Conservation (phyloP, 2,329 filamentous ascomycete species). For the Drechmeria coniospora region DNA sequence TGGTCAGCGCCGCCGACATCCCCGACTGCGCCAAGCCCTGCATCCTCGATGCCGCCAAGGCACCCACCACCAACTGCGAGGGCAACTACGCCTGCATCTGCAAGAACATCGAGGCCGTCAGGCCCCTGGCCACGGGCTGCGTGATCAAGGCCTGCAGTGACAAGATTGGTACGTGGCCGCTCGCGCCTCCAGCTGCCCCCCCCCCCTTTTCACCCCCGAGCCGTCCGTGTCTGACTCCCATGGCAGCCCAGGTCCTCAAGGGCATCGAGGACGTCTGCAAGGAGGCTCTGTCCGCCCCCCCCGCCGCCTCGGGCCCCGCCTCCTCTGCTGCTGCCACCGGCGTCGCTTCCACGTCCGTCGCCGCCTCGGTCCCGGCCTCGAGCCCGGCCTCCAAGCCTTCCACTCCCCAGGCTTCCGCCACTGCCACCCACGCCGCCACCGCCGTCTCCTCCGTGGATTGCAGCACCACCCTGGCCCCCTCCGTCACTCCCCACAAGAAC, state of each 20-base stretch:
- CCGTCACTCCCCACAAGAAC: constrained; percentile 5
- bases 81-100: constrained; percentile 21
- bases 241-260: constrained; percentile 22
- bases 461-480: constrained; percentile 5
- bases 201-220: neutral
- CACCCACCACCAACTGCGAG: constrained; percentile 15
- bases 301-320: constrained; percentile 2
- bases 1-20: constrained; percentile 18
- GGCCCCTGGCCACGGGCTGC: constrained; percentile 17
- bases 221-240: constrained; percentile 6
- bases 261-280: constrained; percentile 20
- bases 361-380: constrained; percentile 3
- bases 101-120: constrained; percentile 17
- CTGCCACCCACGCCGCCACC: constrained; percentile 4
- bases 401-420: constrained; percentile 5
- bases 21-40: constrained; percentile 23
- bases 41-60: constrained; percentile 16
- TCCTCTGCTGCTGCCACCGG: constrained; percentile 3
- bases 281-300: constrained; percentile 3
- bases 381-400: too few relatives aligned
- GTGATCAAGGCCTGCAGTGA: constrained; percentile 16
- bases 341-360: constrained; percentile 4
- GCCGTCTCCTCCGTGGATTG: constrained; percentile 1
- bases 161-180: neutral
- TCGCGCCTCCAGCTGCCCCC: neutral